phyloP scores from a whole-genome alignment of 192 early-diverging fungal genomes.

The Coemansia reversa region DNA sequence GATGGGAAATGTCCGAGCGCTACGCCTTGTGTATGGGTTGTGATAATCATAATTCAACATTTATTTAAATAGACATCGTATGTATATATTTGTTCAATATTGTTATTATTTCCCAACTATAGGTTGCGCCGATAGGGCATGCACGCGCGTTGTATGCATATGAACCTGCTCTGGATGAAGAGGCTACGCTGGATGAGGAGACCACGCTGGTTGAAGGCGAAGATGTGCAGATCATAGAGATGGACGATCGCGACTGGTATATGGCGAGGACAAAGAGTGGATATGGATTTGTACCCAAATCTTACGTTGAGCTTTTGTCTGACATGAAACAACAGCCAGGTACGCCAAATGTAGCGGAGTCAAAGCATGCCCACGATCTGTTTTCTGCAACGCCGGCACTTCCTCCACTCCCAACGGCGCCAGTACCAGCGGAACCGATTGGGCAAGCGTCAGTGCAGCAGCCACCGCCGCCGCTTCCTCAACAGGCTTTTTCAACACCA shows the following conservation, averaged over 20 bases:
- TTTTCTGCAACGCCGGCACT: neutral
- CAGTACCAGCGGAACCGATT: neutral
- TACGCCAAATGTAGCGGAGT: neutral
- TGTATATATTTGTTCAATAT: too few relatives aligned
- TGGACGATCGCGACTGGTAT: slow-evolving; percentile 92
- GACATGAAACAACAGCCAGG: slow-evolving; percentile 1
- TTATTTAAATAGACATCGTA: too few relatives aligned
- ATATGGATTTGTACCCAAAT: slow-evolving; percentile 84
- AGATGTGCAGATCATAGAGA: slow-evolving; percentile 72
- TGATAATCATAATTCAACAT: too few relatives aligned
- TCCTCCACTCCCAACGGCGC: neutral
- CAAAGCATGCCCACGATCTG: neutral
- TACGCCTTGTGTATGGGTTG: too few relatives aligned
- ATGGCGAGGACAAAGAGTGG: slow-evolving; percentile 68
- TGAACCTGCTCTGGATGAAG: slow-evolving; percentile 36
- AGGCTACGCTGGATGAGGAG: slow-evolving; percentile 76
- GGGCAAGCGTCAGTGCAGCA: neutral
- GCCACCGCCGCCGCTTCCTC: neutral
- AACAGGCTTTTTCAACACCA: neutral
- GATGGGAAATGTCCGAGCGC: too few relatives aligned
- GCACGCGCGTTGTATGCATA: slow-evolving; percentile 81
- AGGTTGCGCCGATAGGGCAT: slow-evolving; percentile 57
- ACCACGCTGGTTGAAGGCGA: slow-evolving; percentile 75
- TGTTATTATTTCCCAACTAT: neutral
- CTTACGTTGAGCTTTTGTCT: slow-evolving; percentile 70